Percentiles rank a stretch among this genome's conserved stretches.
Evolutionary conservation across 202 grass and related monocot genomes (phyloP).

Genomic region (Eragrostis tef): DNA sequence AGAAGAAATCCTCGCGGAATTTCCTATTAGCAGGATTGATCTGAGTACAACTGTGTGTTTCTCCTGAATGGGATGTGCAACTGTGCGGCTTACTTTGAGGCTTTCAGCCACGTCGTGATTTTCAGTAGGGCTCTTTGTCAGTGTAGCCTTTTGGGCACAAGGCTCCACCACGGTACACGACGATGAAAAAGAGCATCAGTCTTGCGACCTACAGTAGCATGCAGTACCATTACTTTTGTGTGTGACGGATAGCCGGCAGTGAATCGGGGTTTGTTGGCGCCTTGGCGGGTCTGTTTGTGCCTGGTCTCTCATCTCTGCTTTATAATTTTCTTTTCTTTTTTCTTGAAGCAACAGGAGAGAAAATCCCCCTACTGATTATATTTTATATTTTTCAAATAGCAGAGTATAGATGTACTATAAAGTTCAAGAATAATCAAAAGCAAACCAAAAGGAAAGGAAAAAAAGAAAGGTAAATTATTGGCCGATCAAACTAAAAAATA

Average conservation of each 20-base stretch:
- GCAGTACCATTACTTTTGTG: background rate
- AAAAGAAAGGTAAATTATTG: background rate
- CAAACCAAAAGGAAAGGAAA: too few species aligned
- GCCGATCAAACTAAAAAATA: background rate
- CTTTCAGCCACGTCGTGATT: background rate
- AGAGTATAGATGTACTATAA: too few species aligned
- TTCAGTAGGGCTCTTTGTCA: background rate
- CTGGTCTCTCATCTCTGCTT: too few species aligned
- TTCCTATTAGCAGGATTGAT: background rate
- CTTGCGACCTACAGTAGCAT: background rate
- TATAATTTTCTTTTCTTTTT: too few species aligned
- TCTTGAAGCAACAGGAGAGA: too few species aligned
- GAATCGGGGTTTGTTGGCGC: too few species aligned
- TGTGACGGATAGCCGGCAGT: too few species aligned
- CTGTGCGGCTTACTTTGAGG: background rate
- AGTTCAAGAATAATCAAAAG: too few species aligned
- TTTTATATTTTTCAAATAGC: too few species aligned
- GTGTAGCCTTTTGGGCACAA: background rate
- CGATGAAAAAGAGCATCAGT: background rate
- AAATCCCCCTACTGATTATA: too few species aligned
- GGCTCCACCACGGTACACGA: background rate
- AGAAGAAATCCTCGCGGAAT: background rate
- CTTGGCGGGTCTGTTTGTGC: too few species aligned
- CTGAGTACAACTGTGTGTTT: background rate
- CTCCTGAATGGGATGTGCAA: background rate